Conservation (phyloP, 495 filamentous ascomycete species). For the Rostrohypoxylon terebratum region DNA sequence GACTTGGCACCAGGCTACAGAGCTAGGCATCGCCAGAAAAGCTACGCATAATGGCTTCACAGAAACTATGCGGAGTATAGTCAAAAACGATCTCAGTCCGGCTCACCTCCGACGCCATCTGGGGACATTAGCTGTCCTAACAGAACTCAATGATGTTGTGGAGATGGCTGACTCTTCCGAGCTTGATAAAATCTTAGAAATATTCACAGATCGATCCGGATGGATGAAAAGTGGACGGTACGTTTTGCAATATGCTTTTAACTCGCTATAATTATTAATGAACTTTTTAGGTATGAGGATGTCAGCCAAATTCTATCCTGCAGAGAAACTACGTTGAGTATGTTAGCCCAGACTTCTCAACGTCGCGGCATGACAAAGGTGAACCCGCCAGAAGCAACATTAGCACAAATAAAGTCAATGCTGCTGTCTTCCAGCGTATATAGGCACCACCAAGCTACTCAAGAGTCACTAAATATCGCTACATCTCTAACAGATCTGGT, state of each 20-base stretch:
- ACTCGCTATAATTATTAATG: conserved; percentile 40
- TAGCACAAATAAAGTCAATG: conserved; percentile 78
- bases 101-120: conserved; percentile 72
- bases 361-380: conserved; percentile 70
- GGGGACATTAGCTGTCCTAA: conserved; percentile 78
- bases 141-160: conserved; percentile 83
- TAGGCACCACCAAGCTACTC: conserved; percentile 79
- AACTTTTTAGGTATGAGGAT: conserved; percentile 74
- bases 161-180: conserved; percentile 67
- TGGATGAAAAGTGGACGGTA: conserved; percentile 87
- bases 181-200: conserved; percentile 69
- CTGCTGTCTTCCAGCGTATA: conserved; percentile 79
- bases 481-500: conserved; percentile 82
- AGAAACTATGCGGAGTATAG: conserved; percentile 69
- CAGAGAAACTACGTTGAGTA: conserved; percentile 83
- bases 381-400: conserved; percentile 69
- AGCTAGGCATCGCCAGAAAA: conserved; percentile 60
- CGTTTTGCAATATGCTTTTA: conserved; percentile 34
- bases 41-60: conserved; percentile 74
- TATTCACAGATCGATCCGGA: conserved; percentile 70
- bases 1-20: conserved; percentile 74
- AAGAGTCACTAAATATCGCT: conserved; percentile 85
- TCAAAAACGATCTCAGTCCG: conserved; percentile 65
- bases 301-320: conserved; percentile 83
- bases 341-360: conserved; percentile 73